Base-by-base conservation (phyloP, 1,284 basidiomycete species). In the Cerrena zonata region DNA sequence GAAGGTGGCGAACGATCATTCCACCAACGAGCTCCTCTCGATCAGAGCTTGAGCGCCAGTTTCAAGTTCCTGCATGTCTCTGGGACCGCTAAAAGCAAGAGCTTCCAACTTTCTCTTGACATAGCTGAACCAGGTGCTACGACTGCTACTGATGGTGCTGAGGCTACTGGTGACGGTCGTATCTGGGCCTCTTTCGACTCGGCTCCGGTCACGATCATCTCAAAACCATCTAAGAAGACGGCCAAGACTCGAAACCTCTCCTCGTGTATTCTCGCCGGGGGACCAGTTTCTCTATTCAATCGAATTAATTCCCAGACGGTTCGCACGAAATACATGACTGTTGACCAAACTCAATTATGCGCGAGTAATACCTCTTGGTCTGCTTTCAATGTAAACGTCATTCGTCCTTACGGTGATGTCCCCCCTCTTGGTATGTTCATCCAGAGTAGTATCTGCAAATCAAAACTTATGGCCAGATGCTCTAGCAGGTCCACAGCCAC, bases 251-350 rank as follows among this genome's bases (percentile, higher is more conserved):
- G 93, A 63, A 94, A 93, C 64, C 89, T 94, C 62, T 85, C 89
- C 10, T 93, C 89, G 15, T 94, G 93, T 70, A 90, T 97, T 62
- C 80, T 92, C 50, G 86, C 85, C 23, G 87, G 89, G 38, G 90
- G 91, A 19, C 86, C 91, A n/a, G 90, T 98, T 46, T 92, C 91
- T 50, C 78, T 98, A 46, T 95, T 94, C 79, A 94, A 94, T 66
- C 89, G 94, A 62, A 92, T 98, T 76, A 94, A 97, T 70, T 91
- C 90, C 12, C 94, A 98, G 72, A 95, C 93, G 22, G 93, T 95
- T 53, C 86, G 94, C 58, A 97, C 94, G 48, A 96, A 96, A 73
- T 97, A 94, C 68, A 91, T 96, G 86, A 89, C 87, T 50, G 88
- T 92, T 64, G 89, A 94, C 61, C 82, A 87, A 65, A 82, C 80